phyloP scores from a whole-genome alignment of 768 basidiomycete genomes.

The Tylopilus sp. region DNA sequence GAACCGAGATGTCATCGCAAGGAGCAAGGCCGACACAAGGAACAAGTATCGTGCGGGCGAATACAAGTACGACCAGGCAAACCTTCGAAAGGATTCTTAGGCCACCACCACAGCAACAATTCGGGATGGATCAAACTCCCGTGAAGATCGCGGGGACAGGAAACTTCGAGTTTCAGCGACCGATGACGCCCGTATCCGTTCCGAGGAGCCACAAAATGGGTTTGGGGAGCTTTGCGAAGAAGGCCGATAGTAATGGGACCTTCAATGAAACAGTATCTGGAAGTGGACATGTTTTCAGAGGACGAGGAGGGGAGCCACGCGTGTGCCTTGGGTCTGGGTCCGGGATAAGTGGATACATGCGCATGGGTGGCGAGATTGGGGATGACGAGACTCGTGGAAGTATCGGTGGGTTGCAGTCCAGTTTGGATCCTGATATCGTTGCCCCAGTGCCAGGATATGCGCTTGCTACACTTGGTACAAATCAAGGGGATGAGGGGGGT shows the following conservation, averaged over 20 bases:
- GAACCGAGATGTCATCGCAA: background rate
- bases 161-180: slow-evolving; percentile 12
- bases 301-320: slow-evolving; percentile 3
- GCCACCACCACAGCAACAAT: slow-evolving; percentile 16
- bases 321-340: background rate
- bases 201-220: slow-evolving; percentile 15
- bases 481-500: background rate
- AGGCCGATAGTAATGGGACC: slow-evolving; percentile 3
- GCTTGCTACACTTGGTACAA: background rate
- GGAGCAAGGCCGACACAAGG: slow-evolving; percentile 1
- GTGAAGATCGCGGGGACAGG: slow-evolving; percentile 11
- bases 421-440: slow-evolving; percentile 10
- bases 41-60: slow-evolving; percentile 3
- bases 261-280: background rate
- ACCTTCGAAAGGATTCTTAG: slow-evolving; percentile 25
- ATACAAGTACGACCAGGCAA: slow-evolving; percentile 6
- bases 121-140: slow-evolving; percentile 16
- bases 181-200: slow-evolving; percentile 18
- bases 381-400: background rate
- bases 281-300: background rate
- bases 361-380: slow-evolving; percentile 8
- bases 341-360: slow-evolving; percentile 26
- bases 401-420: background rate
- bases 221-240: background rate
- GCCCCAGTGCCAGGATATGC: slow-evolving; percentile 20